Percentiles rank a stretch among this genome's conserved stretches.
These are phyloP conservation scores for Capronia epimyces DNA, from an alignment of 2,329 filamentous ascomycete species.

Conservation along the genomic window DNA sequence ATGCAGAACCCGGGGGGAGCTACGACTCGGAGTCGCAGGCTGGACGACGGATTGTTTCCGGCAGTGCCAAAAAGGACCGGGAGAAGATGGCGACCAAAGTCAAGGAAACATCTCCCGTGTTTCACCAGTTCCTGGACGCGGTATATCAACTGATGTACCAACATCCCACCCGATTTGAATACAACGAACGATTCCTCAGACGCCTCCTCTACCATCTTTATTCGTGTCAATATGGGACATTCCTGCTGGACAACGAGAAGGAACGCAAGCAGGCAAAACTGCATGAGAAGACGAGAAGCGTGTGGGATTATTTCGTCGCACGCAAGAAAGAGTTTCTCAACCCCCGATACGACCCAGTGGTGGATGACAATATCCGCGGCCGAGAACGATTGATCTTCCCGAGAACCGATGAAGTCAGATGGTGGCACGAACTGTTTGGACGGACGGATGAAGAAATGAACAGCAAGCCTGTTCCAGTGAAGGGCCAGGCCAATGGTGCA, in stretches of 20 bases:
- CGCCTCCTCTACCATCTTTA: slow-evolving; percentile 89
- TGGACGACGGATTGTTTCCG: slow-evolving; percentile 35
- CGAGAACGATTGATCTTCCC: slow-evolving; percentile 82
- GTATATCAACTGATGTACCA: slow-evolving; percentile 86
- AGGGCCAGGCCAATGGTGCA: slow-evolving; percentile 12
- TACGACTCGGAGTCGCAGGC: slow-evolving; percentile 43
- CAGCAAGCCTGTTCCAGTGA: slow-evolving; percentile 5
- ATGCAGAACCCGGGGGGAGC: slow-evolving; percentile 54
- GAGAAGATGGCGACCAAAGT: slow-evolving; percentile 67
- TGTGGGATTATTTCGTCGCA: slow-evolving; percentile 93
- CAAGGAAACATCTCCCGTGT: slow-evolving; percentile 92
- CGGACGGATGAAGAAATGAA: slow-evolving; percentile 93
- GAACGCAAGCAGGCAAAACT: slow-evolving; percentile 68
- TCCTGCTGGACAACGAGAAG: slow-evolving; percentile 91
- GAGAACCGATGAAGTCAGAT: slow-evolving; percentile 68
- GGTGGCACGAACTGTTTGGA: slow-evolving; percentile 89
- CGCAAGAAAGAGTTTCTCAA: slow-evolving; percentile 78
- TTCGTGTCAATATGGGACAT: slow-evolving; percentile 94
- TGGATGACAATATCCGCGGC: slow-evolving; percentile 74
- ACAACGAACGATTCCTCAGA: slow-evolving; percentile 87
- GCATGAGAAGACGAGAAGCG: slow-evolving; percentile 69
- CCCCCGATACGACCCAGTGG: slow-evolving; percentile 64
- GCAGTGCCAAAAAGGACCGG: slow-evolving; percentile 33
- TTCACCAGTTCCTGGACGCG: slow-evolving; percentile 94
- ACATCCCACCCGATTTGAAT: slow-evolving; percentile 84